Percentiles rank a stretch among this genome's conserved stretches.
Conservation (phyloP, 2,329 filamentous ascomycete genomes). For the Colletotrichum phormii region DNA sequence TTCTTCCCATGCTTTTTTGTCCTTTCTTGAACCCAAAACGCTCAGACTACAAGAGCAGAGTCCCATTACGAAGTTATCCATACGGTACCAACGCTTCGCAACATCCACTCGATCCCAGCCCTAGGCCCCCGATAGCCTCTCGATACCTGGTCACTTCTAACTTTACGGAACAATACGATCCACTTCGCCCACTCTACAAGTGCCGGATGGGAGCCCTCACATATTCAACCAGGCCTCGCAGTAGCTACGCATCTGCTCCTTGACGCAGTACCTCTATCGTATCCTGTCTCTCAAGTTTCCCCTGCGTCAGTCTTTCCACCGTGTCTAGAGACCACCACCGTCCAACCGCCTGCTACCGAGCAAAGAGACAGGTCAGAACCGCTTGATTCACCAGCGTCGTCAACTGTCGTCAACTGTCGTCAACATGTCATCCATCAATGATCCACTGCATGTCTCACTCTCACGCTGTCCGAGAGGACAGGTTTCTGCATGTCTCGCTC, state of each 20-base stretch:
- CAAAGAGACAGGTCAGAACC: not conserved
- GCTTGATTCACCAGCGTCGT: constrained; percentile 2
- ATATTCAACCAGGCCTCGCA: not conserved
- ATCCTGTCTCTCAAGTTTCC: not conserved
- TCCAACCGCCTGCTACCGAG: constrained; percentile 23
- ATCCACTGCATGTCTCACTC: constrained; percentile 51
- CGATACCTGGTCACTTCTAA: not conserved
- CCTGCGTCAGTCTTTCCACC: constrained; percentile 16
- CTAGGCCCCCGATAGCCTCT: constrained; percentile 2
- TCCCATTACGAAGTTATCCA: too few relatives aligned
- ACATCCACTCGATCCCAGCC: not conserved
- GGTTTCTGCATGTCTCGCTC: constrained; percentile 47
- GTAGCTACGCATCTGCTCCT: not conserved
- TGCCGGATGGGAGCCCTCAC: constrained; percentile 31
- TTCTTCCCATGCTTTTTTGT: not conserved
- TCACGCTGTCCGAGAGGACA: constrained; percentile 48
- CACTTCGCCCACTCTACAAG: constrained; percentile 2
- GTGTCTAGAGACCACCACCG: not conserved
- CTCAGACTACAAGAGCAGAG: not conserved
- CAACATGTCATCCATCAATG: constrained; percentile 41
- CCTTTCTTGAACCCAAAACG: not conserved
- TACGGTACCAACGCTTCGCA: too few relatives aligned
- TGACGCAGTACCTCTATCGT: not conserved
- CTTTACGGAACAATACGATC: not conserved
- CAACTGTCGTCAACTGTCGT: constrained; percentile 33